Evolutionary conservation across 805 yeast genomes (phyloP), one percentile per base, ranked within the genome.

Genomic region (Kazachstania psychrophila): DNA sequence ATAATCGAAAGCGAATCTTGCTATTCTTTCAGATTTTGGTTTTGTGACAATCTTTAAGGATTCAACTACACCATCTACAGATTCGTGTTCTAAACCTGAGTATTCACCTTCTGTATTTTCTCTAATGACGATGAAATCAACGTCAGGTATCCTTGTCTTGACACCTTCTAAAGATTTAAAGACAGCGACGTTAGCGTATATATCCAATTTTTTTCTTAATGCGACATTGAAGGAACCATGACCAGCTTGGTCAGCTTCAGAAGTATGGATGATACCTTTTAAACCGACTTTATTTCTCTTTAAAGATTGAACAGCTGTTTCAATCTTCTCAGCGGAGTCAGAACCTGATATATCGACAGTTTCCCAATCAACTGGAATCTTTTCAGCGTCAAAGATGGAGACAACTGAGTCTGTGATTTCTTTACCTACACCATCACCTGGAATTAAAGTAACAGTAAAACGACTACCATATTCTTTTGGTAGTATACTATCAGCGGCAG

Each of bases 21-120:
- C 96, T 52, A 89, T 84, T 70, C 98, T 80, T 75, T 92, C 98
- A 40, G 95, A 81, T 71, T 89, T 88, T 69, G 75, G 73, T 67
- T 84, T 79, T 54, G 97, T 89, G 72, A 89, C 82, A 65, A 92
- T 85, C 72, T 92, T 89, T 55, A 88, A 72, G 28, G 95, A 84
- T 73, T 89, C 97, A 49, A 92, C 97, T 48, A 89, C 96, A 66
- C 96, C 97, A 48, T 95, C 94, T 54, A 85, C 92, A 33, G 95
- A 84, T 65, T 82, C 92, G 69, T 92, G 97, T 73, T 89, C 98
- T 56, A 92, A 73, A 56, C 97, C 97, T 36, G 97, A 89, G 72
- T 86, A 89, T 69, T 89, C 97, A 69, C 95, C 96, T 70, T 89
- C 97, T 51, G 96, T 89, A 74, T 92, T 92, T 69, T 92, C 98